These are phyloP conservation scores for Rehmannia glutinosa DNA, from an alignment of 257 asterid species.

Conservation along the genomic window DNA sequence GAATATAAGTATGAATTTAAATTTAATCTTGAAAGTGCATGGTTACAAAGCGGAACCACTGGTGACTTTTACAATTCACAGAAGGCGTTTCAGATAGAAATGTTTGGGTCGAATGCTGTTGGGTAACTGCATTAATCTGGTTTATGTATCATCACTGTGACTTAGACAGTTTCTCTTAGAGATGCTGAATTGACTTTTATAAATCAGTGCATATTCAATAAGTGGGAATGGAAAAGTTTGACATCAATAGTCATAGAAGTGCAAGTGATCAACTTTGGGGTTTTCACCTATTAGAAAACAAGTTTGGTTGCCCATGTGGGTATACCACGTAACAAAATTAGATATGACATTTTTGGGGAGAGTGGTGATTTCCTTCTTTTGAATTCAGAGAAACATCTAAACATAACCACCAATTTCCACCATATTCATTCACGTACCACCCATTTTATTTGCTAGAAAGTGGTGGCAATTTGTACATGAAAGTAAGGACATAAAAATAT, in stretches of 20 bases:
- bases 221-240: neutral
- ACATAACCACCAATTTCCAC: neutral
- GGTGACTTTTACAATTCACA: neutral
- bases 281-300: neutral
- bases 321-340: neutral
- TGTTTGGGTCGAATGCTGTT: neutral
- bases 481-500: neutral
- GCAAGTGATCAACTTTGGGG: conserved; percentile 7
- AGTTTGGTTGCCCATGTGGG: neutral
- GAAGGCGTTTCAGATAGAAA: neutral
- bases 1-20: neutral
- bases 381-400: neutral
- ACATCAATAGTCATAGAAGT: neutral
- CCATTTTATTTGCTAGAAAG: neutral
- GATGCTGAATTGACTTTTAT: neutral
- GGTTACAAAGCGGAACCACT: conserved; percentile 7
- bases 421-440: neutral
- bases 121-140: neutral
- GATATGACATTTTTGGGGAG: neutral
- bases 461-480: neutral
- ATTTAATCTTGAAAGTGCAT: conserved; percentile 9
- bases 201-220: too few species aligned
- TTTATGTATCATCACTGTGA: neutral
- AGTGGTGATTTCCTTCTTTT: conserved; percentile 1
- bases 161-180: neutral